Base-by-base conservation (phyloP, 2,329 filamentous ascomycete species). In the Aspergillus aculeatus region DNA sequence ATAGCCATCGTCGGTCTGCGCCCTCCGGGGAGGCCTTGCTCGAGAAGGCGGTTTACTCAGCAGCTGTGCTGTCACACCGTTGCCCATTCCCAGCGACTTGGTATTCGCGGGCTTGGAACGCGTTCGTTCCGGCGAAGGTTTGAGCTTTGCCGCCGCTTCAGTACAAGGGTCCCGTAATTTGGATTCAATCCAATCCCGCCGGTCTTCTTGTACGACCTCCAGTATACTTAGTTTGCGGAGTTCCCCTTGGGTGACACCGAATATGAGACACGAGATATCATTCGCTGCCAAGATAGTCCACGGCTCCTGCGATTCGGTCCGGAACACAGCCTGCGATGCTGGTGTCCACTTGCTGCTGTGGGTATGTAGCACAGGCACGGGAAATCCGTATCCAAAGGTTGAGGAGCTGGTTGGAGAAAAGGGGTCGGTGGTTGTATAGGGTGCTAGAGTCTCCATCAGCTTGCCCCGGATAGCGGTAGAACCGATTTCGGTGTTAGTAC, bases 281-380 rank as follows among this genome's bases (percentile, higher is more conserved):
- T 99, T 99, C 53, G 95, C 95, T 3, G 95, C 91, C 56, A 97
- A 85, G 61, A 99, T 97, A 1, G 94, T 99, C 90, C 92, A 99
- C 3, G 94, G 95, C 9, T 91, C 85, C 64, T 89, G 87, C 14
- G 90, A 84, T 75, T 96, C 91, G n/a, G 95, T 99, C 7, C 94
- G 96, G 73, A 99, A 99, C 59, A 99, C 97, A 56, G 95, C 95
- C 75, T 99, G 95, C 5, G 94, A 91, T 47, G 92, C 91, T 7
- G 92, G 92, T 14, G 90, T 88, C 87, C 92, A 96, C 74, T 95
- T 87, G 69, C 91, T 95, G 59, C 91, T 90, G 76, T 97, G 93
- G 9, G 90, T 90, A 75, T 97, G 94, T n/a, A 91, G 84, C 10
- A 84, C 81, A 16, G 88, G 80, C 12, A 71, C 68, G 16, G 69